Base-by-base conservation (phyloP, 805 yeast genomes). In the Candida nitratophila region DNA sequence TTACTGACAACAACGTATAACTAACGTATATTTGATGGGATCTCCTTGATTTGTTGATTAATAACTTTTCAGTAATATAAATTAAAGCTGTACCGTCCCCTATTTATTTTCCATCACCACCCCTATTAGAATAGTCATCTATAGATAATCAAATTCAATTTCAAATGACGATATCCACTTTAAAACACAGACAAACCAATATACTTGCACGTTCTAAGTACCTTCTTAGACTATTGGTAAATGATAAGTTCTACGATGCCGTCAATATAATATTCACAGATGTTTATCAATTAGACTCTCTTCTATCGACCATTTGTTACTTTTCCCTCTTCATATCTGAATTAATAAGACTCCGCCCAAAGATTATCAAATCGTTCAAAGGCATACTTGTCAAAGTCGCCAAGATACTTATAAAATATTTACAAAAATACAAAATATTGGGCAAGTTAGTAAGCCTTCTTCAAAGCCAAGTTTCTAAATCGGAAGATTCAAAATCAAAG, bases 261-360 rank as follows among this genome's bases (percentile, higher is more conserved):
- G 41, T 60, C 17, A 51, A 49, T 20, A 50, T 44, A 9, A 62
- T 61, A 17, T 47, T 64, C 30, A 41, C 48, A 2, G 54, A 63
- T 45, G 50, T 62, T 7, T 33, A 44, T 4, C 53, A 58, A 43
- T 44, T 64, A 21, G 70, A 65, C 44, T 39, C 56, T 15, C 56
- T 56, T 1, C 51, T 65, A 16, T 64, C 68, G 8, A 62, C 69
- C 0, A 27, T 63, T 2, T 63, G 68, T 45, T 65, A 65, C 38
- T 55, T 54, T 1, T 46, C 60, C 0, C 47, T 65, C 15, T 59
- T 64, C 35, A 2, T 61, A 4, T 50, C 63, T 2, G 61, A 53
- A 37, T 31, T 59, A 39, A 49, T 59, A 40, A 48, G 45, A 32
- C 37, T 53, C 26, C 45, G 49, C 35, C 60, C 61, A 2, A 43